These are phyloP conservation scores for Obba rivulosa DNA, from an alignment of 768 basidiomycete genomes.

Conservation along the genomic window DNA sequence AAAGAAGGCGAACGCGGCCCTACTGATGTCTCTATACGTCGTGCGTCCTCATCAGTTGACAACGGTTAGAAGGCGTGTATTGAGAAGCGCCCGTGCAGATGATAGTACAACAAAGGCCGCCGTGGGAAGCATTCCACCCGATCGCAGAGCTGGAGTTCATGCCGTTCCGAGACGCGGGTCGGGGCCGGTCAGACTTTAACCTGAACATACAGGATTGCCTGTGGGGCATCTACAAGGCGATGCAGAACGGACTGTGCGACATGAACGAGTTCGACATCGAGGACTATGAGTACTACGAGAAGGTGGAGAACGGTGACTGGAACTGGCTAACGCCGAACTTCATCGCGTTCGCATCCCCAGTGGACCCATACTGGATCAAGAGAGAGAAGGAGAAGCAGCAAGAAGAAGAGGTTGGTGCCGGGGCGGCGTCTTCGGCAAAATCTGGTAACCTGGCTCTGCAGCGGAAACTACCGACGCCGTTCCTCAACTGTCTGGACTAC, in stretches of 20 bases:
- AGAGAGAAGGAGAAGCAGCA: slow-evolving; percentile 61
- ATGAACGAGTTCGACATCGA: slow-evolving; percentile 91
- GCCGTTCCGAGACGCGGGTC: slow-evolving; percentile 94
- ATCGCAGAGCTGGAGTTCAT: slow-evolving; percentile 90
- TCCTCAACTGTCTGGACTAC: slow-evolving; percentile 88
- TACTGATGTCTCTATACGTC: slow-evolving; percentile 90
- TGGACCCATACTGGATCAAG: slow-evolving; percentile 78
- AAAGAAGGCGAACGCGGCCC: slow-evolving; percentile 87
- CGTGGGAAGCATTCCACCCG: slow-evolving; percentile 94
- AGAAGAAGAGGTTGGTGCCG: slow-evolving; percentile 11
- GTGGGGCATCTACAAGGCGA: slow-evolving; percentile 84
- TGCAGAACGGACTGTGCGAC: slow-evolving; percentile 89
- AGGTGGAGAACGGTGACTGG: slow-evolving; percentile 94
- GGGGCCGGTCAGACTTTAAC: slow-evolving; percentile 88
- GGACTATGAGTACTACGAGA: slow-evolving; percentile 93
- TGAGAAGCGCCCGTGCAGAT: slow-evolving; percentile 50
- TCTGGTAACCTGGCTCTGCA: slow-evolving; percentile 51
- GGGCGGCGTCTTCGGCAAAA: slow-evolving; percentile 17
- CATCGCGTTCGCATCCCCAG: slow-evolving; percentile 91
- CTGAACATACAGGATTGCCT: slow-evolving; percentile 90
- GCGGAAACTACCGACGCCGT: slow-evolving; percentile 73
- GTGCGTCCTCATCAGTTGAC: slow-evolving; percentile 43
- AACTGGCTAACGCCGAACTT: slow-evolving; percentile 92
- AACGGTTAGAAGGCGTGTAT: neutral
- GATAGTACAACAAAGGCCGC: slow-evolving; percentile 85